Conservation (phyloP, 2,329 filamentous ascomycete species). For the Beauveria scarabaeidicola region DNA sequence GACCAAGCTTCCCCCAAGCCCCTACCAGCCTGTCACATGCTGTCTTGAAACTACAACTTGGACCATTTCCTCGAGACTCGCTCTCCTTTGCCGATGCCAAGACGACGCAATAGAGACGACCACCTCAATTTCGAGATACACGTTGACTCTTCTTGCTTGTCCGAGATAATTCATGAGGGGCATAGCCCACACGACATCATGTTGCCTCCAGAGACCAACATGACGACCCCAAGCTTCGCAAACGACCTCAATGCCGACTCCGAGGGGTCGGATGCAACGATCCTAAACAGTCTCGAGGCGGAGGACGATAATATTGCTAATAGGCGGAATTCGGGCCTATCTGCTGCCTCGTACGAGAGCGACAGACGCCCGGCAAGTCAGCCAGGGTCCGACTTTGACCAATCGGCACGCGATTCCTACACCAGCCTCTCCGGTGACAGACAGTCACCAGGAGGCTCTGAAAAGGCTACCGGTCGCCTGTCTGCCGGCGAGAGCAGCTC, state of each 20-base stretch:
- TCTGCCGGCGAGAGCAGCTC: constrained; percentile 31
- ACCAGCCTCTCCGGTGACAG: not conserved
- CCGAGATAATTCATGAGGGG: constrained; percentile 32
- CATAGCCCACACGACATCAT: constrained; percentile 13
- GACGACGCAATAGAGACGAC: constrained; percentile 20
- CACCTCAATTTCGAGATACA: constrained; percentile 40
- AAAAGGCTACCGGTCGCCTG: not conserved
- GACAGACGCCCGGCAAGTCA: constrained; percentile 1
- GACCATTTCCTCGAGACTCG: not conserved
- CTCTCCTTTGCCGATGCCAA: constrained; percentile 17
- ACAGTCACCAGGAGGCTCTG: not conserved
- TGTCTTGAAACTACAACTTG: not conserved
- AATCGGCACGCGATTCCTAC: constrained; percentile 3
- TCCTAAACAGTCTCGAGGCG: not conserved
- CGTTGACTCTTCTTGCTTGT: constrained; percentile 37
- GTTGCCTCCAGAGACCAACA: constrained; percentile 4
- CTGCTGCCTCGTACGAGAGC: constrained; percentile 3
- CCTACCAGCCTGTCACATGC: not conserved
- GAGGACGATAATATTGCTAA: not conserved
- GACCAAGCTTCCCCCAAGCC: not conserved
- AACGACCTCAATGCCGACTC: constrained; percentile 14
- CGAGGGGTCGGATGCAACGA: constrained; percentile 10
- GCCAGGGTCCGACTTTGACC: not conserved
- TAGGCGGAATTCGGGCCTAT: not conserved
- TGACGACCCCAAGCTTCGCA: not conserved